phyloP scores from a whole-genome alignment of 2,329 filamentous ascomycete genomes.

The Bipolaris oryzae region DNA sequence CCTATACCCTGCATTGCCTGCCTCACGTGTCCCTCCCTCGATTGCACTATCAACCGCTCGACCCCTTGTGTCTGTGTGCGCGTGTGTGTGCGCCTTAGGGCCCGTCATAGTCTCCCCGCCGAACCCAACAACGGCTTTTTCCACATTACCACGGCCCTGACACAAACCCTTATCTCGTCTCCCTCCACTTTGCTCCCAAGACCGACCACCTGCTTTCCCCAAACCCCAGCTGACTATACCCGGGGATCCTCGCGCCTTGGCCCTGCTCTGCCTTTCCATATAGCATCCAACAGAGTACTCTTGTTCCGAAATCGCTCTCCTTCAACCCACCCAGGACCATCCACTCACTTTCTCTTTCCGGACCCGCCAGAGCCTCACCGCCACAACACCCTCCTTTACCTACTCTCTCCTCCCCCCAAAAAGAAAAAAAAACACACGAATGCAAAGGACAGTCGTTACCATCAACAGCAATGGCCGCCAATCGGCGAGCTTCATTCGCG shows the following conservation, averaged over 20 bases:
- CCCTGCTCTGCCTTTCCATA: slow-evolving; percentile 32
- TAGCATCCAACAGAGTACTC: slow-evolving; percentile 17
- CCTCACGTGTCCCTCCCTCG: slow-evolving; percentile 31
- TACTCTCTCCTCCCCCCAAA: slow-evolving; percentile 10
- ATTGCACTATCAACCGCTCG: slow-evolving; percentile 24
- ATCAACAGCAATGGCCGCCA: slow-evolving; percentile 97
- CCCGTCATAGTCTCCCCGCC: slow-evolving; percentile 27
- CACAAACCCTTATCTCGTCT: slow-evolving; percentile 33
- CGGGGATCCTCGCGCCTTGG: slow-evolving; percentile 24
- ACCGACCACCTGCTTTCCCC: slow-evolving; percentile 16
- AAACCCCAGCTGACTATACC: slow-evolving; percentile 12
- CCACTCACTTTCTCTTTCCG: background rate
- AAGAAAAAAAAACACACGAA: slow-evolving; percentile 30
- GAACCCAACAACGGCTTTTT: slow-evolving; percentile 26
- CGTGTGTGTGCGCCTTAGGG: background rate
- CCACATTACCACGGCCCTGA: slow-evolving; percentile 15
- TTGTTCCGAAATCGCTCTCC: slow-evolving; percentile 22
- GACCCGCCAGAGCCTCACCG: background rate
- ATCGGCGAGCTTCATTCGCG: slow-evolving; percentile 91
- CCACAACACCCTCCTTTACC: background rate
- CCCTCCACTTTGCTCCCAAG: slow-evolving; percentile 9
- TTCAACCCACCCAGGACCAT: background rate
- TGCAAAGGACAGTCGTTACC: slow-evolving; percentile 75
- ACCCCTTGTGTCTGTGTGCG: slow-evolving; percentile 6
- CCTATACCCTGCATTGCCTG: slow-evolving; percentile 31